Evolutionary conservation across 345 rosid genomes (phyloP), one percentile per base, ranked within the genome.

Genomic region (Balakata baccata): DNA sequence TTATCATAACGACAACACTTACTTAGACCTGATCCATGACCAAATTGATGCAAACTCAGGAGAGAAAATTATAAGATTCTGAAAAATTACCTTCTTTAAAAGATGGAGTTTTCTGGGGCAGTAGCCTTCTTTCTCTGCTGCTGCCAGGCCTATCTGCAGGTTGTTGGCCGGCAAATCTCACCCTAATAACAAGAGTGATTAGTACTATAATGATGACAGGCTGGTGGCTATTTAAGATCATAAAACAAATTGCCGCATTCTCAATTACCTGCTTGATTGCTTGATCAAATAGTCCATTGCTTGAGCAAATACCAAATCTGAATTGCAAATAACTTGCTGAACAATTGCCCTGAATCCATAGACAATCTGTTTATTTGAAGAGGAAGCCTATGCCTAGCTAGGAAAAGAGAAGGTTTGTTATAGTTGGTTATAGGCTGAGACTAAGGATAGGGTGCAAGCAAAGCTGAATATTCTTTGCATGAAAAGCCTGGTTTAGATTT

Each of bases 401-500:
- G 43, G 49, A 29, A 68, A 64, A 43, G 61, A 22, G 66, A 65
- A 13, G 68, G 46, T n/a, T 62, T 76, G 46, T 1, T 39, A 17
- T 20, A 38, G 51, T 56, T 64, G 65, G 64, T 17, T 1, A 66
- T 72, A 56, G 80, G 81, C 23, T 62, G 16, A 54, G 56, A 62
- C 3, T 60, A 68, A 49, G n/a, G 49, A 17, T 10, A 25, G 71
- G 22, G 69, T 23, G 66, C 78, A 81, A 70, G 83, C 79, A 81
- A 80, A 64, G 82, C 77, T 70, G 29, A 39, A 67, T 71, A 80
- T 85, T 71, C 88, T 79, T 84, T 84, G 84, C 83, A 81, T 78
- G 76, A 79, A 72, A 71, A 71, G 75, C 56, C 66, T 71, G 78
- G 25, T 60, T 80, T 25, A 79, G 68, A 57, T 74, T 53, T 59